Percentiles rank a stretch among this genome's conserved stretches.
Conservation (phyloP, 2,329 filamentous ascomycete species). For the Escovopsis weberi region DNA sequence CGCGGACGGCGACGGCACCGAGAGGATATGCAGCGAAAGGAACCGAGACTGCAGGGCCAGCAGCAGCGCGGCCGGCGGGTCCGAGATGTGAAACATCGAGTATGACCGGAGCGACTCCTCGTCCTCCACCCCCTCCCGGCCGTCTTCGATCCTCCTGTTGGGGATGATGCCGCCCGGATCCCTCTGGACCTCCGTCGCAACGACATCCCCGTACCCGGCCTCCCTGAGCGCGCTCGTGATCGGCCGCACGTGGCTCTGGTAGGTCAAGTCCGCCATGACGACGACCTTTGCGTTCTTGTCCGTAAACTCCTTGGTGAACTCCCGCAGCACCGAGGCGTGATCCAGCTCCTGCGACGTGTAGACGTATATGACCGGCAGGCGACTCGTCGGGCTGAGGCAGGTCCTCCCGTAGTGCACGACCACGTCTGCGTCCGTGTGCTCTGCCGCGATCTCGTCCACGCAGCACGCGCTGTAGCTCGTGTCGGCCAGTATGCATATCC, state of each 20-base stretch:
- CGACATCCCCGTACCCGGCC: conserved; percentile 54
- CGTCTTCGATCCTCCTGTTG: conserved; percentile 45
- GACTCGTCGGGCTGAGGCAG: conserved; percentile 78
- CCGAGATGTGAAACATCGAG: conserved; percentile 72
- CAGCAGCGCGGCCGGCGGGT: conserved; percentile 68
- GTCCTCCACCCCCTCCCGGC: conserved; percentile 22
- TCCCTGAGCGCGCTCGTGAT: conserved; percentile 40
- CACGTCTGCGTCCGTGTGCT: conserved; percentile 80
- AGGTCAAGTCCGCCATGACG: conserved; percentile 82
- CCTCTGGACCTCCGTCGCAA: conserved; percentile 58
- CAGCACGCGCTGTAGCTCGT: conserved; percentile 96
- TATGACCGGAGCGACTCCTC: conserved; percentile 44
- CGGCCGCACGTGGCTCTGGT: conserved; percentile 54
- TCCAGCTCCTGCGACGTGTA: conserved; percentile 66
- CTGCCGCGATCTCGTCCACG: conserved; percentile 90
- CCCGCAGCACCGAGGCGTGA: conserved; percentile 36
- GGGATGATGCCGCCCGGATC: conserved; percentile 70
- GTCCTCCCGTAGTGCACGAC: conserved; percentile 90
- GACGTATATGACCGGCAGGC: conserved; percentile 78
- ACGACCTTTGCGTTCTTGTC: conserved; percentile 51
- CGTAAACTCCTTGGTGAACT: conserved; percentile 56
- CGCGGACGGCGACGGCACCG: conserved; percentile 40
- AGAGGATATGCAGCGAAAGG: conserved; percentile 62
- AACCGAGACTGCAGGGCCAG: conserved; percentile 78
- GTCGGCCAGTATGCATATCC: conserved; percentile 77